phyloP scores from a whole-genome alignment of 2,329 filamentous ascomycete genomes.

The Aspergillus puulaauensis region DNA sequence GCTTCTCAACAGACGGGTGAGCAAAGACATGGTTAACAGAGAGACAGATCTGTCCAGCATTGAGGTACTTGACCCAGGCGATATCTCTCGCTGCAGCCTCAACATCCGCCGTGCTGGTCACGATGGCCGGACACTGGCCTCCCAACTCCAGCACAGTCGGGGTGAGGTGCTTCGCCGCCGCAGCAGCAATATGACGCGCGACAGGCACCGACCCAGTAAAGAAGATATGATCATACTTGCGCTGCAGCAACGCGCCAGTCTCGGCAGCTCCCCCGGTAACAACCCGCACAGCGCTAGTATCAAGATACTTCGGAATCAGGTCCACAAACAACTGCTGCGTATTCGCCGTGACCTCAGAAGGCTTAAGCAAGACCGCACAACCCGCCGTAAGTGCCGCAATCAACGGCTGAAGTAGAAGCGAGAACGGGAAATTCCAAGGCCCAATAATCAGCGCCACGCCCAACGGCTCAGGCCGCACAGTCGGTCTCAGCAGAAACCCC shows the following conservation, averaged over 20 bases:
- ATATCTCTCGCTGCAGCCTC: constrained; percentile 47
- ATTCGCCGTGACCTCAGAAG: constrained; percentile 40
- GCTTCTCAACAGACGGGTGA: constrained; percentile 39
- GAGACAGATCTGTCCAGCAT: constrained; percentile 39
- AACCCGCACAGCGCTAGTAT: constrained; percentile 37
- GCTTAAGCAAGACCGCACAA: constrained; percentile 42
- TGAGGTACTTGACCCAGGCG: constrained; percentile 43
- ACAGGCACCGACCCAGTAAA: constrained; percentile 45
- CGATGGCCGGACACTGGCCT: constrained; percentile 47
- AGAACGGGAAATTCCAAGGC: constrained; percentile 50
- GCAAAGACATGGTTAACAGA: constrained; percentile 47
- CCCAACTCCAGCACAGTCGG: constrained; percentile 48
- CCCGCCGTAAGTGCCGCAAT: constrained; percentile 48
- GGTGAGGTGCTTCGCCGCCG: constrained; percentile 49
- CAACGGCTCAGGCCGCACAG: constrained; percentile 45
- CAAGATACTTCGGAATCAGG: constrained; percentile 45
- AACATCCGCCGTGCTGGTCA: constrained; percentile 42
- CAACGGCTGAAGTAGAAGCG: constrained; percentile 39
- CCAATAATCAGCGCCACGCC: constrained; percentile 48
- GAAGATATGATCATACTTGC: constrained; percentile 48
- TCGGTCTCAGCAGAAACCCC: constrained; percentile 28
- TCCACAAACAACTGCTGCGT: constrained; percentile 41
- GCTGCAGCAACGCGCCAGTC: constrained; percentile 37
- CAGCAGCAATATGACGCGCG: constrained; percentile 38
- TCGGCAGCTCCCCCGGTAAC: constrained; percentile 39